Percentiles rank a stretch among this genome's conserved stretches.
Conservation (phyloP, 257 asterid species). For the Solanum rostratum region DNA sequence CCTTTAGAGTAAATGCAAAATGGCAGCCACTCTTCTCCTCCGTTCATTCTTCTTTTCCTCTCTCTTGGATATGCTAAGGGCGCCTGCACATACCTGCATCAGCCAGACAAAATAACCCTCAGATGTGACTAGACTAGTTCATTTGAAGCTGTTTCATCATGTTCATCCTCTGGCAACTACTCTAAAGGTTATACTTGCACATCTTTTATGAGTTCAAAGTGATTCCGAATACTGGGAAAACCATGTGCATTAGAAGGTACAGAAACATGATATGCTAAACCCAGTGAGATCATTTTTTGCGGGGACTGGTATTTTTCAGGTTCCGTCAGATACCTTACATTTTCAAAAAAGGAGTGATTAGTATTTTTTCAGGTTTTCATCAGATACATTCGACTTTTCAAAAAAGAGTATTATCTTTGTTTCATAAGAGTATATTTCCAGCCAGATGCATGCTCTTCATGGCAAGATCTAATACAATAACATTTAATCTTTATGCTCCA, state of each 20-base stretch:
- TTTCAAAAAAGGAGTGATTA: background rate
- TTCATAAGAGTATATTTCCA: background rate
- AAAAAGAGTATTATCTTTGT: background rate
- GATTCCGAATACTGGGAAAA: background rate
- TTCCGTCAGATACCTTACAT: background rate
- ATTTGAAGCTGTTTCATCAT: background rate
- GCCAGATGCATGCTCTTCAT: background rate
- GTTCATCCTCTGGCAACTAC: background rate
- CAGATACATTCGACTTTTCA: no score
- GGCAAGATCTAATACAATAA: background rate
- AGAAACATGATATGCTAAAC: background rate
- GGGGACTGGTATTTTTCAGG: background rate
- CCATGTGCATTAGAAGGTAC: background rate
- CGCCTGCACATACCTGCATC: slow-evolving; percentile 69
- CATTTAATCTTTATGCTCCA: background rate
- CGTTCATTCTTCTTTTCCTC: slow-evolving; percentile 70
- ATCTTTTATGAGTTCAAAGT: background rate
- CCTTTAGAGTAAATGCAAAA: slow-evolving; percentile 48
- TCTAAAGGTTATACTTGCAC: background rate
- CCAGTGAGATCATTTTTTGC: background rate
- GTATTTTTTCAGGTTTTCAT: background rate
- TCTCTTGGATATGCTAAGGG: slow-evolving; percentile 87
- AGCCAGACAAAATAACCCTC: background rate
- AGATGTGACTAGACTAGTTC: background rate
- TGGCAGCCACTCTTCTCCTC: slow-evolving; percentile 79